Evolutionary conservation across 371 early-diverging fungal genomes (phyloP), one percentile per base, ranked within the genome.

Genomic region (Coemansia sp.): DNA sequence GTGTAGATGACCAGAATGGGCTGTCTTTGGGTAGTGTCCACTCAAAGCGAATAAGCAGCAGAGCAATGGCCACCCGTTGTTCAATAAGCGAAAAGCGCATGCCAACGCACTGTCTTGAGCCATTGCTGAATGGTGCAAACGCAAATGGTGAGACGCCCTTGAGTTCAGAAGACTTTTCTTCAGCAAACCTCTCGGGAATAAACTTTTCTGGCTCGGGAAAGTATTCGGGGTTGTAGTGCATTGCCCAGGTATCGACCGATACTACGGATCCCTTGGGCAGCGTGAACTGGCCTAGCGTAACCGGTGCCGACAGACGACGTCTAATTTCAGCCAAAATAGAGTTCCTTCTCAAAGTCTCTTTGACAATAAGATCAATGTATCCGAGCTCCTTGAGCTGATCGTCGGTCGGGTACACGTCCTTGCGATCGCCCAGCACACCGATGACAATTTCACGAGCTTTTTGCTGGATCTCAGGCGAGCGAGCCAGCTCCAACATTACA

Each of bases 1-100:
- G 73, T 7, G 72, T 77, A n/a, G 77, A 48, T 24, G 59, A n/a
- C 77, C 69, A 72, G 60, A 72, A 77, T 10, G 68, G 77, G 51
- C 77, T 77, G 59, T 66, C 63, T 16, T 65, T 55, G 42, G 77
- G 77, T 61, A 79, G 60, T 5, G 71, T 55, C 75, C 75, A 76
- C 47, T 68, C 71, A 45, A 76, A 81, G 59, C 68, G 68, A 37
- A 74, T 60, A 10, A 82, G 66, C 16, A 87, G 45, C 72, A 86
- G 83, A 4, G 85, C 48, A 8, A 85, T 76, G 5, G 85, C 66
- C 5, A 85, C 77, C 14, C 83, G 78, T 66, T 85, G 85, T 67
- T 87, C 85, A 13, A 83, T 58, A 29, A 87, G 67, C 26, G 84
- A 81, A 29, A 88, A 86, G 42, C 84, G 80, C 81, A 84, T 84